A percentile compares a stretch with the other conserved stretches of the same genome.
Evolutionary conservation across 495 filamentous ascomycete species (phyloP).

Genomic region (Mytilinidion resinicola): DNA sequence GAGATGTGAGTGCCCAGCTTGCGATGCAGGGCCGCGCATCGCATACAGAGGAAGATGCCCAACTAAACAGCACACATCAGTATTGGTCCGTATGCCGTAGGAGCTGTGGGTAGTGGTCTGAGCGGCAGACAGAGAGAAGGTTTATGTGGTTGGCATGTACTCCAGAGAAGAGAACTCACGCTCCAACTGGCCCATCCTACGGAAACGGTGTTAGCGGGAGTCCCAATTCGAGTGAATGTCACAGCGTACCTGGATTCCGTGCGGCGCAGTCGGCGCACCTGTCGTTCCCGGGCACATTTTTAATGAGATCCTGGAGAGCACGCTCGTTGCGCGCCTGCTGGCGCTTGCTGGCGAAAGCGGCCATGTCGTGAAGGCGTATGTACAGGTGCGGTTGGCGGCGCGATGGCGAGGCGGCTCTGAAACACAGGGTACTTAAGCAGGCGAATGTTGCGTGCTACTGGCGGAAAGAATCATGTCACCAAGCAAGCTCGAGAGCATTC

Average conservation of each 20-base stretch:
- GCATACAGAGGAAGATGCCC: conserved; percentile 95
- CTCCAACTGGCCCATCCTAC: conserved; percentile 98
- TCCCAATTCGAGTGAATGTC: too few relatives aligned
- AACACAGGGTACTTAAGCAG: not conserved
- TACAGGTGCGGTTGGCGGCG: conserved; percentile 3
- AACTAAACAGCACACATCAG: conserved; percentile 50
- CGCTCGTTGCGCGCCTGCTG: conserved; percentile 96
- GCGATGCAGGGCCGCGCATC: conserved; percentile 90
- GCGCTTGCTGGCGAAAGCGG: conserved; percentile 69
- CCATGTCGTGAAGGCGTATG: conserved; percentile 38
- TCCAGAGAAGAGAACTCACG: conserved; percentile 49
- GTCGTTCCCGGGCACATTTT: conserved; percentile 83
- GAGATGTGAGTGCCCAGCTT: conserved; percentile 97
- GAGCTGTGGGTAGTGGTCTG: not conserved
- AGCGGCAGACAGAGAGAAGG: not conserved
- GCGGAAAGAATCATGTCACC: not conserved
- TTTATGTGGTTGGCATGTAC: too few relatives aligned
- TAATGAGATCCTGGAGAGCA: conserved; percentile 81
- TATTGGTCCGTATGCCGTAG: not conserved
- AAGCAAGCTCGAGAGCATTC: not conserved
- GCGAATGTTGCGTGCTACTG: not conserved
- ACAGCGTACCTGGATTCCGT: conserved; percentile 72
- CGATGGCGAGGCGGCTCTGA: not conserved
- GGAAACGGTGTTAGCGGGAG: not conserved
- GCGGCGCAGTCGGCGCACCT: conserved; percentile 89